Base-by-base conservation (phyloP, 352 stramenopile species). In the Plasmopara viticola region DNA sequence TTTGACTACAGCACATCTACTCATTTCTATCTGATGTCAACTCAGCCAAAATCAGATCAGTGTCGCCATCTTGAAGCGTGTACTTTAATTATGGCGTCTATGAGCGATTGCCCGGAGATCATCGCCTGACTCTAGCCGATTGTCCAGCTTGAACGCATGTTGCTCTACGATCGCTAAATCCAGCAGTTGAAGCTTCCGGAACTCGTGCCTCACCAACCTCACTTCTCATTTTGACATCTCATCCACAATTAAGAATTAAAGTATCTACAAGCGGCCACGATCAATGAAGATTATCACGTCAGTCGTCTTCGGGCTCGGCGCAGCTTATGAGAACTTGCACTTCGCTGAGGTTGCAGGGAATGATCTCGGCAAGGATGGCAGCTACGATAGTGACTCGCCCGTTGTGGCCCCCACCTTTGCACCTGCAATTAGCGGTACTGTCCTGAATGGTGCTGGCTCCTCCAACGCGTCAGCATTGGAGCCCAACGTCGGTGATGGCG, bases 281-380 rank as follows among this genome's bases (percentile, higher is more conserved):
- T 12, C 6, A 35, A 72, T 72, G 64, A 72, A 63, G 40, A 60
- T 64, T 42, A 58, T 40, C 33, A 49, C 44, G 20, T 56, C 58
- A 44, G 9, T 29, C 31, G 37, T 71, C 4, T 48, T 71, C 35
- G 58, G 54, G 5, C 9, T 67, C 38, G 37, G 51, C 12, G 59
- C 46, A 20, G 5, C 64, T 64, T 40, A 64, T 6, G 25, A 35
- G 10, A 35, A 62, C 20, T 12, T 62, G 15, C 58, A 58, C 1
- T n/a, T 59, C 39, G 12, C 44, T 56, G 29, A 34, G 20, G 53
- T 59, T 46, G 38, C 18, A 18, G 46, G 49, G 33, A 54, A 68
- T 51, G 44, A 25, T n/a, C 1, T 65, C 10, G 31, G 31, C 31
- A 25, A 25, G 20, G 31, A 35, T 35, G 31, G 7, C 44, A 15